These are phyloP conservation scores for Colletotrichum echinochloae DNA, from an alignment of 2,329 filamentous ascomycete species.

Conservation along the genomic window DNA sequence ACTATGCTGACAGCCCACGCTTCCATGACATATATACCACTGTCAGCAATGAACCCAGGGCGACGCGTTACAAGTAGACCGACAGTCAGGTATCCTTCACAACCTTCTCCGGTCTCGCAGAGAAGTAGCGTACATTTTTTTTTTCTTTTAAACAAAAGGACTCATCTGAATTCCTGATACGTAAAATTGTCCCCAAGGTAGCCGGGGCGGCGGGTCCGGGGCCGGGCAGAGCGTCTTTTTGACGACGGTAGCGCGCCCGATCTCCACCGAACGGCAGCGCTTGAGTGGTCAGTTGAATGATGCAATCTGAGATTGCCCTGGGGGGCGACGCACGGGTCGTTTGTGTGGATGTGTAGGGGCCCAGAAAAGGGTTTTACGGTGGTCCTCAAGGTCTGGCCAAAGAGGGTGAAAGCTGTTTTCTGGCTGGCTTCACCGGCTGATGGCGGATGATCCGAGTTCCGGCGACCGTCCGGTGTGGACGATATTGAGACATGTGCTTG, in stretches of 20 bases:
- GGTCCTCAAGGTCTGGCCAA: slow-evolving; percentile 5
- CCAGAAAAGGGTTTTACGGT: too few relatives aligned
- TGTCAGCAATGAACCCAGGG: background rate
- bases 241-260: slow-evolving; percentile 16
- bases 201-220: slow-evolving; percentile 30
- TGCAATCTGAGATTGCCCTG: background rate
- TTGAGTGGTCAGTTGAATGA: slow-evolving; percentile 4
- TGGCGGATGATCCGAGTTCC: background rate
- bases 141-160: slow-evolving; percentile 7
- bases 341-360: too few relatives aligned
- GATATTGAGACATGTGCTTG: too few relatives aligned
- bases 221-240: background rate
- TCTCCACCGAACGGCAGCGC: background rate
- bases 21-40: background rate
- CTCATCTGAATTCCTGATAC: slow-evolving; percentile 24
- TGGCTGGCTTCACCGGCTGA: background rate
- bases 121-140: background rate
- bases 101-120: slow-evolving; percentile 31
- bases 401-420: background rate
- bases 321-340: too few relatives aligned
- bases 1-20: too few relatives aligned
- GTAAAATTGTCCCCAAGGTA: slow-evolving; percentile 24
- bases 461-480: background rate
- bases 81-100: background rate
- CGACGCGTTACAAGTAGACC: background rate